Evolutionary conservation across 371 early-diverging fungal species (phyloP), one percentile per base, ranked within the genome.

Genomic region (Parasitella parasitica): DNA sequence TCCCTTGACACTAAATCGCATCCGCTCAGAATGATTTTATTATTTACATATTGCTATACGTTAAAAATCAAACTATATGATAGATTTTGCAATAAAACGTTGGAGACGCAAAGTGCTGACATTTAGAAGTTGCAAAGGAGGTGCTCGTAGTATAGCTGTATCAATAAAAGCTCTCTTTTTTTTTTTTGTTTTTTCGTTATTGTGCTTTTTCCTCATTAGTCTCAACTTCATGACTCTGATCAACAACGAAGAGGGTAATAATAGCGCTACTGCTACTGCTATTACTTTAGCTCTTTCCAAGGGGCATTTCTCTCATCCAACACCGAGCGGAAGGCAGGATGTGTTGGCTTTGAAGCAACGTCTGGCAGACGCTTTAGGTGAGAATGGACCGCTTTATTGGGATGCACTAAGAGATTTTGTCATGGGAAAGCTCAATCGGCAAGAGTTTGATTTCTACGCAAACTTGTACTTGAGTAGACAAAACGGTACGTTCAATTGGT

Each of bases 361-460:
- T 59, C 76, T 93, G 15, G 91, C 91, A 12, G 90, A 91, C 57
- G 87, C 89, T 1, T 78, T 93, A 2, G 92, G 93, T 41, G 90
- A 89, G 54, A 87, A 89, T 63, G 93, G 89, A 7, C 87, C 89
- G 6, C 71, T 83, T 2, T 93, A 93, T 63, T 93, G 93, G 93
- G 77, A 86, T 54, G 85, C 89, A 6, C 75, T 93, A 49, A 83
- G 86, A 36, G 88, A 90, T 36, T 93, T 93, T 73, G 86, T 93
- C 30, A 84, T 82, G 50, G 91, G 91, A 68, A 89, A 85, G 62
- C 81, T 90, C 24, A 89, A 89, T 60, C 80, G 89, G 27, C 87
- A 87, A 64, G 91, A 91, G 58, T 91, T 93, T 58, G 91, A 93
- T 71, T 89, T 87, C 76, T 90, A 88, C 68, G 89, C 88, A 32